Evolutionary conservation across 208 protist genomes (phyloP), one percentile per base, ranked within the genome.

Genomic region (Trypanosoma scelopori): DNA sequence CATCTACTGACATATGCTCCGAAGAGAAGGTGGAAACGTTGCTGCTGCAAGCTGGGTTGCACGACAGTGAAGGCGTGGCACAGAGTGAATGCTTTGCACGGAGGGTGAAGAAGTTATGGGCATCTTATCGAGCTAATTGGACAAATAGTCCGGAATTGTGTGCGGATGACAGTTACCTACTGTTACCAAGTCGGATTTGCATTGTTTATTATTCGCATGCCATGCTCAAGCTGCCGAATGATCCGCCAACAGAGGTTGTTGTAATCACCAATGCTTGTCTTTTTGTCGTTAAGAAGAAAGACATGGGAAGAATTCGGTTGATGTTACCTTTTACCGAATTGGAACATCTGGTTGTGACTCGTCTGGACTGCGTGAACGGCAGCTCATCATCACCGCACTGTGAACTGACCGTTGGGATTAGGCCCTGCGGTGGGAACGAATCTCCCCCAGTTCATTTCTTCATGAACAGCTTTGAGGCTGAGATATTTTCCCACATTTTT

Each of bases 261-360:
- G 16, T 55, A 3, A 45, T 65, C 16, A 65, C 60, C 35, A 30
- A 65, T 41, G 46, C 35, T 22, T 55, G 35, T 41, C 35, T 65
- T 16, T 52, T 55, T 56, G 35, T 65, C 5, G 47, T 45, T 30
- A 52, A 65, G 22, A 37, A 27, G 6, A 28, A 39, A 16, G 20
- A 65, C 18, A 48, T 48, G 39, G 28, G 23, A 25, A 47, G 20
- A 22, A 41, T 65, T 15, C 42, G 42, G 1, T 55, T 18, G 5
- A 49, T 55, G 41, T 7, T 65, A 20, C 46, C 60, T 32, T 43
- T 57, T 9, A 1, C 18, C 41, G 12, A 20, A 23, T 5, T 55
- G 30, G 37, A 41, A 3, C 18, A 46, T 16, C 5, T 65, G n/a
- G 2, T 22, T 11, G 30, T 39, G 18, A 32, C n/a, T 11, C 25